Conservation (phyloP, 768 basidiomycete genomes). For the Lyophyllum semitale region DNA sequence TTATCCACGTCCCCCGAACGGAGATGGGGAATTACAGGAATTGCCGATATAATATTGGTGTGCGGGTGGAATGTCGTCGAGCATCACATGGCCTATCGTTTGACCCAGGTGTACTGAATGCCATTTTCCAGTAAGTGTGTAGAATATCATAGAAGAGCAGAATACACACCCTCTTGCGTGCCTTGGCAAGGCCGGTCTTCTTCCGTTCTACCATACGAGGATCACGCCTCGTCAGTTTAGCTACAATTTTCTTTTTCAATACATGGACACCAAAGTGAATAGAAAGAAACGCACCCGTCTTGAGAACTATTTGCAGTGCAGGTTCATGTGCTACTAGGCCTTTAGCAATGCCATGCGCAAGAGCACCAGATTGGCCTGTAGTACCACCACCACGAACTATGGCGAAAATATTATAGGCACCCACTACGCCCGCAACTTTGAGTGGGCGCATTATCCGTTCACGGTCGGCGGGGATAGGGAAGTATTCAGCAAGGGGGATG, state of each 20-base stretch:
- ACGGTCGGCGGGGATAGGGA: conserved; percentile 72
- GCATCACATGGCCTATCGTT: conserved; percentile 61
- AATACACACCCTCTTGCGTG: conserved; percentile 81
- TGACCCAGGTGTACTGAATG: conserved; percentile 90
- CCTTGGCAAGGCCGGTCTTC: conserved; percentile 92
- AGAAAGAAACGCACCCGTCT: conserved; percentile 58
- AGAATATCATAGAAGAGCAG: conserved; percentile 1
- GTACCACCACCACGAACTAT: conserved; percentile 85
- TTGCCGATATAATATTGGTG: neutral
- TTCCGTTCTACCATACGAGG: conserved; percentile 98
- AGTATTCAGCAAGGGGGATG: conserved; percentile 76
- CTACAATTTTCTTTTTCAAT: conserved; percentile 41
- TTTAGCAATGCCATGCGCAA: conserved; percentile 76
- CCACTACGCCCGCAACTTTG: conserved; percentile 79
- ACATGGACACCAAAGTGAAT: conserved; percentile 9
- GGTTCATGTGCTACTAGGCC: conserved; percentile 74
- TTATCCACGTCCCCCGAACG: neutral
- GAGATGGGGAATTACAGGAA: neutral
- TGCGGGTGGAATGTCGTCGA: neutral
- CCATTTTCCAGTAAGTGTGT: conserved; percentile 9
- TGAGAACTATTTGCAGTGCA: conserved; percentile 62
- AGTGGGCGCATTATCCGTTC: conserved; percentile 84
- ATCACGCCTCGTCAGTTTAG: conserved; percentile 85
- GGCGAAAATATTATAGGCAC: conserved; percentile 79
- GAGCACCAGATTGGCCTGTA: conserved; percentile 91